A percentile compares a stretch with the other conserved stretches of the same genome.
These are phyloP conservation scores for Primulina eburnea DNA, from an alignment of 257 asterid genomes.

Conservation along the genomic window DNA sequence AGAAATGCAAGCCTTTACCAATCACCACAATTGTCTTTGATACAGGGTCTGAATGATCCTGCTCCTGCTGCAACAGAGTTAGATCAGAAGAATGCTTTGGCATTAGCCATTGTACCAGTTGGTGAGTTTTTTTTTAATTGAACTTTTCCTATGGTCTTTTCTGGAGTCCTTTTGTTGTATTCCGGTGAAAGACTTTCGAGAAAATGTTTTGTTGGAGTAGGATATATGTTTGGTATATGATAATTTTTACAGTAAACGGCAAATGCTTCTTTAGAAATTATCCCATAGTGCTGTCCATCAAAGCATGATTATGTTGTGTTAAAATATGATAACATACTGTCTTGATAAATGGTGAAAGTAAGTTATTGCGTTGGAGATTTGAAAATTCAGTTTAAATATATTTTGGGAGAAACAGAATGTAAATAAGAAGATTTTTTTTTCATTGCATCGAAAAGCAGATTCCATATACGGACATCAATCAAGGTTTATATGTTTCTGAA, in stretches of 20 bases:
- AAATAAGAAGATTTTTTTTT: neutral
- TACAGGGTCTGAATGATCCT: slow-evolving; percentile 69
- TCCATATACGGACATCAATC: neutral
- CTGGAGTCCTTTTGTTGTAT: neutral
- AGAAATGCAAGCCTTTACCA: slow-evolving; percentile 5
- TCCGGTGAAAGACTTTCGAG: neutral
- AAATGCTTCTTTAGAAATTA: neutral
- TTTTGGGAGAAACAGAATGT: neutral
- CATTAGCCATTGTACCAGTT: slow-evolving; percentile 87
- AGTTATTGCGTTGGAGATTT: neutral
- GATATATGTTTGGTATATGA: neutral
- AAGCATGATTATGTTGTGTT: no score
- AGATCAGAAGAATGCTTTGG: slow-evolving; percentile 86
- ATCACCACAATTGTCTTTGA: slow-evolving; percentile 19
- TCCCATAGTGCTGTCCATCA: neutral
- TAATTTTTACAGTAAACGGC: neutral
- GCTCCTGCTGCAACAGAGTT: slow-evolving; percentile 72
- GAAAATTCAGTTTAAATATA: neutral
- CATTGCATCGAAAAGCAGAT: neutral
- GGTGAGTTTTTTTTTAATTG: slow-evolving; percentile 41
- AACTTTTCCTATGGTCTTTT: neutral
- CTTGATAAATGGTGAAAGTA: neutral
- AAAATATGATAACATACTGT: neutral
- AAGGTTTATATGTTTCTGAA: neutral
- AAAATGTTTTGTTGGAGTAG: neutral